Evolutionary conservation across 805 yeast species (phyloP), one percentile per base, ranked within the genome.

Genomic region (Candida sakaeoensis): DNA sequence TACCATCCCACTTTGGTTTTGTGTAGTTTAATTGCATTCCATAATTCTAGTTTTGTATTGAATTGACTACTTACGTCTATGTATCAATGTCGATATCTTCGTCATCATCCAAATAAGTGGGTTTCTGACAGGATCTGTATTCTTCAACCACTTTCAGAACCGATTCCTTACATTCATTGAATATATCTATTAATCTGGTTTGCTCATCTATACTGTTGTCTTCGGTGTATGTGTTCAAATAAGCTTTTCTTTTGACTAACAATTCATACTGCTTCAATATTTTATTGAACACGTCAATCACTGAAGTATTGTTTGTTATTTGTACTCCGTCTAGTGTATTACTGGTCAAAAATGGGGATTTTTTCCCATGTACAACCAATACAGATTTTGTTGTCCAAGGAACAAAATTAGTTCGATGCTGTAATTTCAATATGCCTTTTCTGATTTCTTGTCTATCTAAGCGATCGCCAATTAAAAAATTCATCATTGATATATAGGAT

Each of bases 371-470:
- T 6, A 91, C 89, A 0, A 89, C 68, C 53, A 88, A 93, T 5
- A 89, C 74, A 6, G 89, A 75, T 0, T 89, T 76, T 0, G 93
- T 80, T 0, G 88, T 77, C 89, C 95, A 85, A 0, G 95, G 93
- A 3, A 87, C 87, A 63, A 88, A 93, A 19, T 75, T 70, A 1
- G 88, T 70, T 40, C 91, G 60, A 38, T 77, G 77, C 46, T 82
- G 82, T 0, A 85, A 79, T 47, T 80, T 78, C 2, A 74, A 53
- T 14, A 77, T 62, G 1, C 85, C 88, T 53, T 80, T 82, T 37
- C 81, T 81, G 3, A 85, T 74, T 49, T 90, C 97, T 3, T 67
- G 65, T 37, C 82, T 86, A 48, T 84, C 87, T 25, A 67, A 49
- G 16, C 76, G 75, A 43, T 60, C 36, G 79, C 96, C 64, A 71